phyloP scores from a whole-genome alignment of 2,329 filamentous ascomycete species.

The Aspergillus sp. region DNA sequence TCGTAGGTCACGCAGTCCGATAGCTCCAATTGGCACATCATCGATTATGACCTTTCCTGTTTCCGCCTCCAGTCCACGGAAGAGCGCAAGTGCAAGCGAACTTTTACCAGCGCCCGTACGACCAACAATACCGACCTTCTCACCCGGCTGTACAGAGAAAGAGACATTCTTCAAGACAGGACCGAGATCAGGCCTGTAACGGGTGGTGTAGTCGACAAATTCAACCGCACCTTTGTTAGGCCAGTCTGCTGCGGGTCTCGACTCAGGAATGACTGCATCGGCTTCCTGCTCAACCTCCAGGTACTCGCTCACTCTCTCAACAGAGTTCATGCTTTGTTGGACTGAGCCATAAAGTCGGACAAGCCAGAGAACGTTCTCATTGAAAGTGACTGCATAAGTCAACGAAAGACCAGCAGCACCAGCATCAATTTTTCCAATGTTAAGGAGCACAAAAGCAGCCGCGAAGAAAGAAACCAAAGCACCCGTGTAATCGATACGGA shows the following conservation, averaged over 20 bases:
- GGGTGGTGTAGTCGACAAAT: conserved; percentile 82
- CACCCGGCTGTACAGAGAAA: conserved; percentile 77
- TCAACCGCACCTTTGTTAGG: conserved; percentile 79
- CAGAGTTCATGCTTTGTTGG: conserved; percentile 99
- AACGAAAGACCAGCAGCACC: conserved; percentile 90
- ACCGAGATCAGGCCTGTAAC: conserved; percentile 83
- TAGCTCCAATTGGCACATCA: conserved; percentile 79
- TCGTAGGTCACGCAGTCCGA: conserved; percentile 88
- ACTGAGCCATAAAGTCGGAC: conserved; percentile 91
- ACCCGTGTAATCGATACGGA: conserved; percentile 85
- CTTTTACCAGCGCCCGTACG: conserved; percentile 96
- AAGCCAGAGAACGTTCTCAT: conserved; percentile 94
- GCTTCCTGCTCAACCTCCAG: conserved; percentile 95
- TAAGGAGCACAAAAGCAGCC: conserved; percentile 82
- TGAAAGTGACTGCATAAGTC: conserved; percentile 94
- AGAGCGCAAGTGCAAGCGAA: conserved; percentile 85
- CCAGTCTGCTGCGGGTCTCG: conserved; percentile 74
- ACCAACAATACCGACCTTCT: conserved; percentile 95
- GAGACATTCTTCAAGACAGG: conserved; percentile 77
- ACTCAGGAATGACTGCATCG: conserved; percentile 68
- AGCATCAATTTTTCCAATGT: conserved; percentile 76
- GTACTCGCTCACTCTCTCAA: conserved; percentile 96
- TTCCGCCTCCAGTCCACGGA: conserved; percentile 89
- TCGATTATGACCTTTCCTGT: conserved; percentile 86
- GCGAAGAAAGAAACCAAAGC: conserved; percentile 92